Evolutionary conservation across 495 filamentous ascomycete genomes (phyloP), one percentile per base, ranked within the genome.

Genomic region (Jackrogersella multiformis): DNA sequence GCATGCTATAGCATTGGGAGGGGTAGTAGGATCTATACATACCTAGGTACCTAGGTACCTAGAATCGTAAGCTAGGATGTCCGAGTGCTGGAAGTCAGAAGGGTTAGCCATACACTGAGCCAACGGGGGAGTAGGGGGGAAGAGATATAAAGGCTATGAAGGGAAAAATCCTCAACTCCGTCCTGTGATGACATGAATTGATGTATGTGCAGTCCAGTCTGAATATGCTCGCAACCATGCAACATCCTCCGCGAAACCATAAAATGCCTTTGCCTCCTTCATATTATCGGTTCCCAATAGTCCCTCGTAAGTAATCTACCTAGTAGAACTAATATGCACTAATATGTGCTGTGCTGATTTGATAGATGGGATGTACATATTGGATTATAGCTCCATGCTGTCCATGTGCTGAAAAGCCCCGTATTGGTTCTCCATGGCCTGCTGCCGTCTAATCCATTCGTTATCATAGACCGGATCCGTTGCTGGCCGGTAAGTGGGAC

Each of bases 401-500:
- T 71, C 68, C 71, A 77, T 80, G 49, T 81, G 77, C 72, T 85
- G 79, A 48, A 82, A 79, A 26, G 72, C 66, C 2, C 83, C 84
- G 61, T 89, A 88, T 68, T 87, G 84, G 53, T 87, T 81, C 74
- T 87, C 86, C 83, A 89, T 86, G 0, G 69, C 53, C 23, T 78
- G 68, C 18, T 81, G 77, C 39, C 78, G 76, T 67, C 85, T 80
- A 74, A 81, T 79, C 76, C 82, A 82, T 52, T 78, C 79, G 53
- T 76, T 77, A 21, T 79, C 80, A 68, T 90, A 91, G 26, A 89
- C 84, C 0, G 89, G 88, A 61, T 91, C 89, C 39, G 79, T 85
- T 23, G 86, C 81, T 13, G 80, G 78, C 24, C 74, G 82, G 74
- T 89, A 90, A 35, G 56, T 75, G 45, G 76, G 73, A 13, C 82